Percentiles rank a stretch among this genome's conserved stretches.
Evolutionary conservation across 2,329 filamentous ascomycete genomes (phyloP).

Genomic region (Bisporella sp.): DNA sequence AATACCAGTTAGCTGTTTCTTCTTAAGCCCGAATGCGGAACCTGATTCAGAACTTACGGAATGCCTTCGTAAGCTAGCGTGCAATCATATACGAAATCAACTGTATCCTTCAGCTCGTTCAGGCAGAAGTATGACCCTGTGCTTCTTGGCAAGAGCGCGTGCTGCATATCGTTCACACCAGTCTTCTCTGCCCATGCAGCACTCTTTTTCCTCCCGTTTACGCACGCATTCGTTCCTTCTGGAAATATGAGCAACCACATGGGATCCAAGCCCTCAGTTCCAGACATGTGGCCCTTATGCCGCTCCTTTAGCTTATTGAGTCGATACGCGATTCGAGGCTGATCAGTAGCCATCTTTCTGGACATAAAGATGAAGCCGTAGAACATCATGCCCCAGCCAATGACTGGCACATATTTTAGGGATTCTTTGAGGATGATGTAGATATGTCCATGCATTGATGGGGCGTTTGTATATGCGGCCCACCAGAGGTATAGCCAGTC

Average conservation of each 20-base stretch:
- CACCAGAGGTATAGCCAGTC: slow-evolving; percentile 94
- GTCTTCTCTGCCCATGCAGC: slow-evolving; percentile 71
- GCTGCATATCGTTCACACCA: slow-evolving; percentile 63
- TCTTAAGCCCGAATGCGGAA: too few relatives aligned
- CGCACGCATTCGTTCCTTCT: slow-evolving; percentile 76
- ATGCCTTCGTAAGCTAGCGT: slow-evolving; percentile 94
- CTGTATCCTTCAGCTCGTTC: slow-evolving; percentile 63
- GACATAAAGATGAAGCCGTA: slow-evolving; percentile 89
- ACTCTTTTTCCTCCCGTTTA: slow-evolving; percentile 63
- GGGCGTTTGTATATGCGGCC: slow-evolving; percentile 74
- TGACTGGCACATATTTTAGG: slow-evolving; percentile 70
- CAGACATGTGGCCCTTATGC: slow-evolving; percentile 45
- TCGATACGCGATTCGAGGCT: slow-evolving; percentile 66
- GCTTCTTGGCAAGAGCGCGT: slow-evolving; percentile 70
- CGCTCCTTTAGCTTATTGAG: slow-evolving; percentile 59
- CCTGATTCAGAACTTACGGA: slow-evolving; percentile 53
- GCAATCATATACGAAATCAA: slow-evolving; percentile 86
- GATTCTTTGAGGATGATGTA: slow-evolving; percentile 91
- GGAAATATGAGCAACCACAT: slow-evolving; percentile 91
- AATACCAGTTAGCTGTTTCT: slow-evolving; percentile 4
- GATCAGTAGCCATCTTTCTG: slow-evolving; percentile 79
- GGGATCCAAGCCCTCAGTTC: slow-evolving; percentile 55
- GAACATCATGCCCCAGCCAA: slow-evolving; percentile 77
- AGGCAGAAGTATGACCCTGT: slow-evolving; percentile 77
- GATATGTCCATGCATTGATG: slow-evolving; percentile 74